Conservation (phyloP, 2,329 filamentous ascomycete genomes). For the Fusarium sp. region DNA sequence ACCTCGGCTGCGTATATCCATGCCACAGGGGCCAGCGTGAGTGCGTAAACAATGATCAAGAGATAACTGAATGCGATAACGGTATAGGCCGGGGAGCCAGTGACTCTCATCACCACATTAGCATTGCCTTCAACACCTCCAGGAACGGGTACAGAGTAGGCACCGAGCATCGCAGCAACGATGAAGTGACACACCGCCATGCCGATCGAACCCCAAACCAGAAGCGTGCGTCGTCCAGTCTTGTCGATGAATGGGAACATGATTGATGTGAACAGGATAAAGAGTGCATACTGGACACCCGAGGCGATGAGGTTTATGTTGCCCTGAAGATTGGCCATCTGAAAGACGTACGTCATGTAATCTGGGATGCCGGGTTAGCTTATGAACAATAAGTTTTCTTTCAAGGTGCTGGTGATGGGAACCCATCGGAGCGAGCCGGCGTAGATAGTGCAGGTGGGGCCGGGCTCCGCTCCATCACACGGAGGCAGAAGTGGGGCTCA, state of each 20-base stretch:
- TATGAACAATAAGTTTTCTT: neutral
- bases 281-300: conserved; percentile 63
- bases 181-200: conserved; percentile 69
- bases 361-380: conserved; percentile 38
- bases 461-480: neutral
- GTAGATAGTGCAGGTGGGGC: neutral
- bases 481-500: neutral
- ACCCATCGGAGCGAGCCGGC: neutral
- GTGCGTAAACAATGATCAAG: conserved; percentile 50
- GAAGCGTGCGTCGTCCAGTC: conserved; percentile 70
- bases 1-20: conserved; percentile 60
- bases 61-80: conserved; percentile 73
- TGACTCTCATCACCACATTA: conserved; percentile 33
- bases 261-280: conserved; percentile 59
- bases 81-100: conserved; percentile 64
- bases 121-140: conserved; percentile 57
- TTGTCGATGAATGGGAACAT: conserved; percentile 63
- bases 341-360: conserved; percentile 58
- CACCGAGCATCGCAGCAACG: conserved; percentile 61
- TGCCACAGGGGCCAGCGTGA: conserved; percentile 56
- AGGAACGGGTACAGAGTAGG: conserved; percentile 54
- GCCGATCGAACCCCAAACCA: conserved; percentile 70
- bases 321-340: conserved; percentile 43
- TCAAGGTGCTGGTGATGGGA: neutral
- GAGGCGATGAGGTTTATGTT: conserved; percentile 62